Percentiles rank a stretch among this genome's conserved stretches.
Conservation (phyloP, 2,329 filamentous ascomycete species). For the Thermomyces lanuginosus region DNA sequence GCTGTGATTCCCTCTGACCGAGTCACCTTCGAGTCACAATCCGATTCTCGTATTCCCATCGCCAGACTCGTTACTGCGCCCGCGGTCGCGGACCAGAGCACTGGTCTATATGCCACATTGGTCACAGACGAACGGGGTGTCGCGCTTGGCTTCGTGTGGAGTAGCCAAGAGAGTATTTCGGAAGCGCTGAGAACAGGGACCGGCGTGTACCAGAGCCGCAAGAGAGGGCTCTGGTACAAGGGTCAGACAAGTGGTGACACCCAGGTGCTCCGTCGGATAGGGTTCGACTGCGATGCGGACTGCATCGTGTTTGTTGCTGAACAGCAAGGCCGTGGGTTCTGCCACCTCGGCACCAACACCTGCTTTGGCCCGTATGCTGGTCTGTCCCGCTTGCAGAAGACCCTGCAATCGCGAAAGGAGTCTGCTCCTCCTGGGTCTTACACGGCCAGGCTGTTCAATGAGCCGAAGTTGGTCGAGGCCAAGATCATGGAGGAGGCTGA, state of each 20-base stretch:
- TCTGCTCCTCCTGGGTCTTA: slow-evolving; percentile 83
- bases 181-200: slow-evolving; percentile 68
- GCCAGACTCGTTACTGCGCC: slow-evolving; percentile 55
- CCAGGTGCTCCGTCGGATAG: slow-evolving; percentile 71
- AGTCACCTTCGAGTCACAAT: slow-evolving; percentile 51
- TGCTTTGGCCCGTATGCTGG: slow-evolving; percentile 81
- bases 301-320: slow-evolving; percentile 78
- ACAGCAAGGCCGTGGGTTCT: slow-evolving; percentile 82
- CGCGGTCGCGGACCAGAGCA: slow-evolving; percentile 65
- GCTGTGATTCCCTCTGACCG: slow-evolving; percentile 57
- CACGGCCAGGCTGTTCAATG: slow-evolving; percentile 80
- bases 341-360: slow-evolving; percentile 77
- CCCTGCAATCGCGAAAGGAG: slow-evolving; percentile 61
- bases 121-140: slow-evolving; percentile 78
- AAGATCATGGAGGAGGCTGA: slow-evolving; percentile 99
- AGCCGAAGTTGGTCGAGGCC: slow-evolving; percentile 71
- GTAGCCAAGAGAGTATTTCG: slow-evolving; percentile 73
- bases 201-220: slow-evolving; percentile 91
- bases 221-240: slow-evolving; percentile 92
- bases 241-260: slow-evolving; percentile 87
- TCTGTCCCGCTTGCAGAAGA: slow-evolving; percentile 72
- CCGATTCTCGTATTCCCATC: slow-evolving; percentile 45
- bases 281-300: slow-evolving; percentile 84
- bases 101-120: slow-evolving; percentile 74
- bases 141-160: slow-evolving; percentile 83